Conservation (phyloP, 2,329 filamentous ascomycete genomes). For the Bipolaris zeicola region DNA sequence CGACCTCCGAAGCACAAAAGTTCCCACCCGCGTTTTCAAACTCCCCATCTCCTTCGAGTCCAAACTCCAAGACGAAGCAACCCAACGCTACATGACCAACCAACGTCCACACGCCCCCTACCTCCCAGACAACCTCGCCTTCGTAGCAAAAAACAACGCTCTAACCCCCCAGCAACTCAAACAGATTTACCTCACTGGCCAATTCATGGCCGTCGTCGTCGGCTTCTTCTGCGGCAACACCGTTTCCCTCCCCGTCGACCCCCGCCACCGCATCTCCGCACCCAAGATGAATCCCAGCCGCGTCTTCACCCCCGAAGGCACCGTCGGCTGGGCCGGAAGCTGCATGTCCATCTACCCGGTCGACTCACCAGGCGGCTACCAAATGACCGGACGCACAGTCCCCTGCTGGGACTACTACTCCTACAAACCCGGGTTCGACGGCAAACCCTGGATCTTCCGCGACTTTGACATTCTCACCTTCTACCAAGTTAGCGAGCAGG, state of each 20-base stretch:
- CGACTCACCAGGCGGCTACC: constrained; percentile 63
- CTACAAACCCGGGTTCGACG: constrained; percentile 56
- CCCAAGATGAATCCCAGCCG: constrained; percentile 64
- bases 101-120: constrained; percentile 66
- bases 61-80: constrained; percentile 56
- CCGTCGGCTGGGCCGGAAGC: constrained; percentile 61
- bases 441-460: constrained; percentile 60
- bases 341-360: constrained; percentile 63
- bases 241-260: constrained; percentile 59
- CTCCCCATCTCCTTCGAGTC: constrained; percentile 53
- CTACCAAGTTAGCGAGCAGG: constrained; percentile 58
- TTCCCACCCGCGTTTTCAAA: constrained; percentile 51
- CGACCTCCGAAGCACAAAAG: constrained; percentile 49
- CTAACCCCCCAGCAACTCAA: constrained; percentile 57
- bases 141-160: constrained; percentile 62
- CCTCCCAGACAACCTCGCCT: constrained; percentile 66
- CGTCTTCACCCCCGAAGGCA: constrained; percentile 63
- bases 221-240: constrained; percentile 63
- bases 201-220: constrained; percentile 59
- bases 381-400: constrained; percentile 60
- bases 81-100: constrained; percentile 65
- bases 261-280: constrained; percentile 58
- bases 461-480: constrained; percentile 64
- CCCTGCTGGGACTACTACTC: constrained; percentile 61
- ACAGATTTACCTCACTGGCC: constrained; percentile 57